Conservation (phyloP, 2,329 filamentous ascomycete species). For the Trichoderma guizhouense region DNA sequence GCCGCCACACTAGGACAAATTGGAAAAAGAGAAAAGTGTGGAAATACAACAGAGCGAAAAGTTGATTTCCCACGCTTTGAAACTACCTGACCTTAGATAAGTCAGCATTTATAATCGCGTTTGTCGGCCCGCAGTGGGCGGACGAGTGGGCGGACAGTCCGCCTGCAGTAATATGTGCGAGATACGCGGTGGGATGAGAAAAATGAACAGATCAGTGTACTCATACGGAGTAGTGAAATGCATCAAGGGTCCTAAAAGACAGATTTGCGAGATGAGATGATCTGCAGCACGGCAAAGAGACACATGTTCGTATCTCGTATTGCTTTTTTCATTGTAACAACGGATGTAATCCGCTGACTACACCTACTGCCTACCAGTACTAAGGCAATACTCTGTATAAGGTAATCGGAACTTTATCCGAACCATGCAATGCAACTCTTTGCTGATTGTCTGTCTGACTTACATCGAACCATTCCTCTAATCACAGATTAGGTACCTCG, state of each 20-base stretch:
- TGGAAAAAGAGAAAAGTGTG: not conserved
- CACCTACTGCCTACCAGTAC: no score
- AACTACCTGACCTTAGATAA: not conserved
- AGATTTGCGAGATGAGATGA: not conserved
- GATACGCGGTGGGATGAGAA: not conserved
- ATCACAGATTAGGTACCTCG: not conserved
- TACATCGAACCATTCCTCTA: not conserved
- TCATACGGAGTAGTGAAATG: not conserved
- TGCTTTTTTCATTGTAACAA: not conserved
- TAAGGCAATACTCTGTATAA: not conserved
- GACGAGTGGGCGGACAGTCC: not conserved
- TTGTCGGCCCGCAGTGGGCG: not conserved
- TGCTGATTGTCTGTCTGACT: not conserved
- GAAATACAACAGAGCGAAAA: not conserved
- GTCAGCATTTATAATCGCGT: slow-evolving; percentile 9
- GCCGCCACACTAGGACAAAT: not conserved
- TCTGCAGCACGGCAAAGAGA: not conserved
- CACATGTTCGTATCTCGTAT: not conserved
- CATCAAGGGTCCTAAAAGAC: not conserved
- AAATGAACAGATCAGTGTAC: no score
- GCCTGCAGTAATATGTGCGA: not conserved
- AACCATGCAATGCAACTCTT: not conserved
- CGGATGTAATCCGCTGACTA: not conserved
- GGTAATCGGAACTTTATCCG: not conserved
- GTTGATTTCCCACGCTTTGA: not conserved